These are phyloP conservation scores for Gremmenia infestans DNA, from an alignment of 2,329 filamentous ascomycete species.

Conservation along the genomic window DNA sequence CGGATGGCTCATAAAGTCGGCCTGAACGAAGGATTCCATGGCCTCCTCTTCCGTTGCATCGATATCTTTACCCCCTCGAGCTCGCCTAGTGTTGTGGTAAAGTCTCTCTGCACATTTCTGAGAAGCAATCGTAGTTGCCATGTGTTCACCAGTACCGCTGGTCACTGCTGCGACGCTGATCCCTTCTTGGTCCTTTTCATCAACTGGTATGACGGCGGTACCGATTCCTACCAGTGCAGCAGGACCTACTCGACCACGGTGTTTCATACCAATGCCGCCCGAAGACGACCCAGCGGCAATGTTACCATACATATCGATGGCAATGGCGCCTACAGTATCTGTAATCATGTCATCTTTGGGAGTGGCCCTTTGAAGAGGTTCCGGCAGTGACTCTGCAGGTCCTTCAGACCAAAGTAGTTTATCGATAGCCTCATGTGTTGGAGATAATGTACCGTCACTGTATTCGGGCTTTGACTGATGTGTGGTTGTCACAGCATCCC, in stretches of 20 bases:
- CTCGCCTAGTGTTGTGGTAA: conserved; percentile 63
- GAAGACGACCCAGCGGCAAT: conserved; percentile 96
- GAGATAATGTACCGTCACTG: conserved; percentile 27
- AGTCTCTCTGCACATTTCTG: conserved; percentile 80
- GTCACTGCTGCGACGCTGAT: conserved; percentile 78
- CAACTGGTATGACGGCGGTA: conserved; percentile 77
- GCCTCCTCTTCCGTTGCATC: conserved; percentile 71
- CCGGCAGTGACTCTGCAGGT: conserved; percentile 16
- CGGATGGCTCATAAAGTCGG: conserved; percentile 92
- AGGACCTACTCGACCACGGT: conserved; percentile 83
- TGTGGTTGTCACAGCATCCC: neutral
- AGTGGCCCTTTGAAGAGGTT: neutral
- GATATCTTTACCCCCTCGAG: conserved; percentile 55
- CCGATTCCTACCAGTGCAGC: conserved; percentile 91
- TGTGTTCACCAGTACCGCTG: conserved; percentile 95
- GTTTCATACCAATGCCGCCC: conserved; percentile 98
- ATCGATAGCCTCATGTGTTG: conserved; percentile 7
- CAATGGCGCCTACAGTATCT: conserved; percentile 94
- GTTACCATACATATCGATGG: conserved; percentile 76
- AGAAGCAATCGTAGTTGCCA: conserved; percentile 92
- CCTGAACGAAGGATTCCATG: conserved; percentile 69
- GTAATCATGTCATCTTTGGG: conserved; percentile 60
- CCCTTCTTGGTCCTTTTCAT: conserved; percentile 62
- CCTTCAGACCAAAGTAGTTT: conserved; percentile 15
- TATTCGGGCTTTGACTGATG: conserved; percentile 9